Base-by-base conservation (phyloP, 768 basidiomycete species). In the Leccinellum albellum region DNA sequence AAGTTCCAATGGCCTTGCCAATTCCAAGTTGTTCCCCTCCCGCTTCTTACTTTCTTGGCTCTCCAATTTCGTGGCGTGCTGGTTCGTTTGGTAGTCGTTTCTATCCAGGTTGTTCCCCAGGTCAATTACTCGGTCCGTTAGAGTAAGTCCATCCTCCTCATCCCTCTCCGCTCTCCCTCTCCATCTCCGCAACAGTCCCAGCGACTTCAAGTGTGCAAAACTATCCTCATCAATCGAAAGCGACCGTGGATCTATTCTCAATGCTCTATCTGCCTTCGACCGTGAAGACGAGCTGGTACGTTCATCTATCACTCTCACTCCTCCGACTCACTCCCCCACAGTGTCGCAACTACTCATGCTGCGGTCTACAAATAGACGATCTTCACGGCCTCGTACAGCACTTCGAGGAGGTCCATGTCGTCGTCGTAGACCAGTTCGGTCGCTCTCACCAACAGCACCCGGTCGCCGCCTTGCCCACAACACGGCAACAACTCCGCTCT, bases 311-410 rank as follows among this genome's bases (percentile, higher is more conserved):
- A 10, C n/a, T n/a, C 48, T 8, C 26, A 3, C 12, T 42, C 24
- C 21, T 40, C 4, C 31, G 13, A 7, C 44, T 13, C 8, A 17
- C 51, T 57, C 31, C 3, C 26, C 48, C 57, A 7, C 21, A 88
- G 84, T 92, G 90, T 71, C 86, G 88, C 61, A 87, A 96, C 70
- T 97, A 94, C 75, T 85, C 86, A 1, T 97, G 94, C 74, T 97
- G 94, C 68, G 93, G 92, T 10, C 75, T 89, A 51, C 81, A 86
- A 61, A 80, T 92, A 17, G 78, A 80, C 31, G 88, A 91, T 64
- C 79, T 91, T 0, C 88, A 91, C 59, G 88, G 91, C 3, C 85
- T 96, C 12, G 81, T 96, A 3, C 91, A 95, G 72, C 94, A 96
- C 68, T 94, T 95, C 62, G 94, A 96, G 66, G 88, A 93, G 58